phyloP scores from a whole-genome alignment of 441 rosid genomes.

The Adansonia gregorii region DNA sequence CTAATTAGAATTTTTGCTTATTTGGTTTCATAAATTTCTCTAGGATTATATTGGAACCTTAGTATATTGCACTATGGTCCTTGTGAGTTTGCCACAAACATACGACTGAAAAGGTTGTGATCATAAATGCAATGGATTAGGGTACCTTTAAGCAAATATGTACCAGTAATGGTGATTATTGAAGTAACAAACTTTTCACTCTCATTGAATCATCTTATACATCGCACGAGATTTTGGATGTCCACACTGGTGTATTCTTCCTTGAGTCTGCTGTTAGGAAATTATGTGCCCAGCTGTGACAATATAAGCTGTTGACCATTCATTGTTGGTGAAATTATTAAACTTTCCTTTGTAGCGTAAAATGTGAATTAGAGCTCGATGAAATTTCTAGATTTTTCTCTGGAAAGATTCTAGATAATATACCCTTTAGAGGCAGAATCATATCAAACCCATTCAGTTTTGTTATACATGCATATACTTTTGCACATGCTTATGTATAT shows the following conservation, averaged over 20 bases:
- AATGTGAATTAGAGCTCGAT: neutral
- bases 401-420: conserved; percentile 5
- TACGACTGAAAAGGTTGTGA: neutral
- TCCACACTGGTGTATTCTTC: neutral
- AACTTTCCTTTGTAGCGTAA: neutral
- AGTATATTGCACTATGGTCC: neutral
- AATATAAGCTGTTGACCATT: conserved; percentile 13
- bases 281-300: neutral
- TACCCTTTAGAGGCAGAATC: neutral
- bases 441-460: neutral
- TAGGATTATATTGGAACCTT: conserved; percentile 19
- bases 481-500: neutral
- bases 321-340: conserved; percentile 3
- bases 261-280: conserved; percentile 8
- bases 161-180: neutral
- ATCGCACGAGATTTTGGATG: conserved; percentile 7
- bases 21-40: conserved; percentile 8
- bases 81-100: conserved; percentile 5
- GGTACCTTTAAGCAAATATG: neutral
- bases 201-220: neutral
- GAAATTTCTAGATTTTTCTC: conserved; percentile 4
- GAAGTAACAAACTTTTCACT: neutral
- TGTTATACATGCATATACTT: neutral
- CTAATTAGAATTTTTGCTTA: conserved; percentile 8
- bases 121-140: neutral